These are phyloP conservation scores for Yamadazyma diospyri DNA, from an alignment of 1,139 yeast species.

Conservation along the genomic window DNA sequence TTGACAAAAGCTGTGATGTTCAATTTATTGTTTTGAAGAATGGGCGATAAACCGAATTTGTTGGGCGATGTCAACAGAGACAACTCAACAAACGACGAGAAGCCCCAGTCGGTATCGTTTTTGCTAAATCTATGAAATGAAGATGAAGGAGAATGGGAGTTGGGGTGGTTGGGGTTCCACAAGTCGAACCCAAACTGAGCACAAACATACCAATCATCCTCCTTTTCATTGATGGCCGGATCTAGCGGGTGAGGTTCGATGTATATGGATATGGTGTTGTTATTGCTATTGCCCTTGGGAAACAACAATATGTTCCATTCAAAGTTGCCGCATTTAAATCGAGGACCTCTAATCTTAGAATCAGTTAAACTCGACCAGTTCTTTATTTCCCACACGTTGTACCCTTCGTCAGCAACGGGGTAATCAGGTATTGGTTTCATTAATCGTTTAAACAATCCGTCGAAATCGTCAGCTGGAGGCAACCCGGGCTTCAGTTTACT, in stretches of 20 bases:
- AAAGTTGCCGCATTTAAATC: slow-evolving; percentile 62
- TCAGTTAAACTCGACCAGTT: slow-evolving; percentile 57
- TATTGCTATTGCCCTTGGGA: slow-evolving; percentile 65
- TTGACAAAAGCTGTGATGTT: slow-evolving; percentile 76
- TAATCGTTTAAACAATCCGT: slow-evolving; percentile 25
- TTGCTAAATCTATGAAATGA: slow-evolving; percentile 78
- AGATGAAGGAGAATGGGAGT: slow-evolving; percentile 56
- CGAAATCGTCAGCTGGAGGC: slow-evolving; percentile 32
- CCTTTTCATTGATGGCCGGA: slow-evolving; percentile 15
- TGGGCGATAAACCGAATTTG: slow-evolving; percentile 12
- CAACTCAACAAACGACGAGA: slow-evolving; percentile 68
- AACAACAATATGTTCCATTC: slow-evolving; percentile 75
- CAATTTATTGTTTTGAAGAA: slow-evolving; percentile 56
- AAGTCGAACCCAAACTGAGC: slow-evolving; percentile 86
- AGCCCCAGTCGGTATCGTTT: slow-evolving; percentile 93
- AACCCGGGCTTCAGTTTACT: slow-evolving; percentile 1
- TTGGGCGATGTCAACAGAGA: slow-evolving; percentile 34
- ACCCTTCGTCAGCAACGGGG: slow-evolving; percentile 36
- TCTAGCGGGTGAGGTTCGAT: slow-evolving; percentile 55
- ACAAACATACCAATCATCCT: slow-evolving; percentile 72
- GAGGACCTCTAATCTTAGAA: slow-evolving; percentile 49
- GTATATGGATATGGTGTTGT: slow-evolving; percentile 53
- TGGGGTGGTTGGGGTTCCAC: slow-evolving; percentile 77
- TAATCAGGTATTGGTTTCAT: slow-evolving; percentile 45
- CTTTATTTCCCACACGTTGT: slow-evolving; percentile 71